Evolutionary conservation across 176 grass and related monocot species (phyloP).

Genomic region (Chloris gayana): DNA sequence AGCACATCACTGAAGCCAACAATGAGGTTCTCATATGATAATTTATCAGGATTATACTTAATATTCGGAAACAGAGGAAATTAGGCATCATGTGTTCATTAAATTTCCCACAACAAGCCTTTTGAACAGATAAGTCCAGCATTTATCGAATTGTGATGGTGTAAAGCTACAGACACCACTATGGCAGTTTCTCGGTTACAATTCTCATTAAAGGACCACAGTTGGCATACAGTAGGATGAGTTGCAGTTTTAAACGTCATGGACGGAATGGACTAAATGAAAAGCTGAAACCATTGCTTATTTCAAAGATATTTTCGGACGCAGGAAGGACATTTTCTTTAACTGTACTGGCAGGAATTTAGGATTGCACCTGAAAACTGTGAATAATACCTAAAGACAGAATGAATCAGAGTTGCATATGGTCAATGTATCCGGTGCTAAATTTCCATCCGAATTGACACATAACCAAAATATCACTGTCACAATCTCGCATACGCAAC

Average conservation of each 20-base stretch:
- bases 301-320: neutral
- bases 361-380: constrained; percentile 9
- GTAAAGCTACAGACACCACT: constrained; percentile 16
- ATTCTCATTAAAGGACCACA: constrained; percentile 23
- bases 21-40: neutral
- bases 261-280: constrained; percentile 12
- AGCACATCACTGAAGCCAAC: neutral
- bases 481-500: constrained; percentile 34
- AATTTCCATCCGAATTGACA: constrained; percentile 6
- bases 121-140: constrained; percentile 22
- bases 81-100: neutral
- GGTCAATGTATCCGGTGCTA: neutral
- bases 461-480: constrained; percentile 30
- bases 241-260: constrained; percentile 4
- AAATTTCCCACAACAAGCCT: neutral
- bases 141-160: constrained; percentile 20
- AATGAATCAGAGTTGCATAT: neutral
- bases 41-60: neutral
- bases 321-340: neutral
- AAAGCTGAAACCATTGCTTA: neutral
- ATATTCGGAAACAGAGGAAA: neutral
- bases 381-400: neutral
- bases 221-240: neutral
- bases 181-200: constrained; percentile 11
- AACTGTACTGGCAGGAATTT: neutral